These are phyloP conservation scores for Phycomyces blakesleeanus DNA, from an alignment of 192 early-diverging fungal species.

Conservation along the genomic window DNA sequence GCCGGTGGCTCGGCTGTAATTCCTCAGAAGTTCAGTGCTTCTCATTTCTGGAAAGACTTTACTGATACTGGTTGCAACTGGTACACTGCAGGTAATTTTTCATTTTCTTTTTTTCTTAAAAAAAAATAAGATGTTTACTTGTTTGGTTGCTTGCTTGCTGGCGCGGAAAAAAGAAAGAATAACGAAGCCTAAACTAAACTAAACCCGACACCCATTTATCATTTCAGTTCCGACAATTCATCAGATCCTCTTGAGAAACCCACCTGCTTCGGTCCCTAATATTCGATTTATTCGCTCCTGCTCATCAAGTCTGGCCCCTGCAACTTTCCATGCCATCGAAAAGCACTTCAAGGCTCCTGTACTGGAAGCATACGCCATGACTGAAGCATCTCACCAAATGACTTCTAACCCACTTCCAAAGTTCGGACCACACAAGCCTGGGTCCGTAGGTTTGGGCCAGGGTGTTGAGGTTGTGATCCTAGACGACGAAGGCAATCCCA, in stretches of 20 bases:
- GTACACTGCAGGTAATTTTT: constrained; percentile 56
- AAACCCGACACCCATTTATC: neutral
- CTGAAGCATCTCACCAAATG: constrained; percentile 88
- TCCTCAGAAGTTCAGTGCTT: constrained; percentile 67
- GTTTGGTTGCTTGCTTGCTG: too few species aligned
- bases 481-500: constrained; percentile 52
- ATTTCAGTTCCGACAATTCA: constrained; percentile 76
- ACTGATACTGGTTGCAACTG: constrained; percentile 54
- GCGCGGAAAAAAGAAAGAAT: neutral
- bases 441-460: constrained; percentile 73
- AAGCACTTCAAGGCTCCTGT: constrained; percentile 63
- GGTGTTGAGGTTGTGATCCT: constrained; percentile 73
- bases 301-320: constrained; percentile 70
- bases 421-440: constrained; percentile 58
- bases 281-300: constrained; percentile 82
- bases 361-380: constrained; percentile 83
- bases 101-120: too few species aligned
- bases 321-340: constrained; percentile 64
- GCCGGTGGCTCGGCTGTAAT: constrained; percentile 67
- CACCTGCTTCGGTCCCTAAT: constrained; percentile 33
- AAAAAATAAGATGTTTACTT: too few species aligned
- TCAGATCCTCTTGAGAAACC: constrained; percentile 68
- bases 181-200: neutral
- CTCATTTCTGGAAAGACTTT: constrained; percentile 75
- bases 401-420: constrained; percentile 72